Percentiles rank a stretch among this genome's conserved stretches.
Conservation (phyloP, 495 filamentous ascomycete genomes). For the Podospora comata region DNA sequence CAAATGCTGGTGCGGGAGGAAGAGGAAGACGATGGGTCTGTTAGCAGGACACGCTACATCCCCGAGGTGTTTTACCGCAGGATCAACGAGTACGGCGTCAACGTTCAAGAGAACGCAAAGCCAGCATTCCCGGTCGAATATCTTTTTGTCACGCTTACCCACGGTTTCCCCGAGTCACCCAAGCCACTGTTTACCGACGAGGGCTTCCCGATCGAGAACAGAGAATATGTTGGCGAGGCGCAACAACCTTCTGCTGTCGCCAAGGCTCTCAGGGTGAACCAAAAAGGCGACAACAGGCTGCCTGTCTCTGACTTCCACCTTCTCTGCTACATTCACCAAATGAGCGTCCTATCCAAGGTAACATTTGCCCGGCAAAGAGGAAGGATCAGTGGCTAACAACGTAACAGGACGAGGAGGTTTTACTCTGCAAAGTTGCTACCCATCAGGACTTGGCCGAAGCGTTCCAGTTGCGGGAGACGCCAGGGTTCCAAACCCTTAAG, state of each 20-base stretch:
- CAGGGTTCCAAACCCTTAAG: slow-evolving; percentile 89
- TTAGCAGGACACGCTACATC: slow-evolving; percentile 80
- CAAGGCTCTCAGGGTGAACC: slow-evolving; percentile 41
- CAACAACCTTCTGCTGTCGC: slow-evolving; percentile 58
- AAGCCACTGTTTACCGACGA: slow-evolving; percentile 67
- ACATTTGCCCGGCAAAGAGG: slow-evolving; percentile 4
- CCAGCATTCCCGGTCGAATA: slow-evolving; percentile 96
- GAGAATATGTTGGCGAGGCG: slow-evolving; percentile 75
- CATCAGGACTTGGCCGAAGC: slow-evolving; percentile 73
- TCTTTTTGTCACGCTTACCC: slow-evolving; percentile 89
- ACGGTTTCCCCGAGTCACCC: slow-evolving; percentile 84
- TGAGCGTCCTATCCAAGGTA: slow-evolving; percentile 80
- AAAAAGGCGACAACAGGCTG: slow-evolving; percentile 55
- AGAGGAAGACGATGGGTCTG: slow-evolving; percentile 71
- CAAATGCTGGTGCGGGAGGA: slow-evolving; percentile 95
- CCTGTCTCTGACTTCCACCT: slow-evolving; percentile 91
- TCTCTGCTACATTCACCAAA: slow-evolving; percentile 75
- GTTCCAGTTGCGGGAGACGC: slow-evolving; percentile 74
- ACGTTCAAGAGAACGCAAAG: slow-evolving; percentile 95
- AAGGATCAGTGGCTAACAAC: neutral
- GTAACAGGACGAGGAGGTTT: slow-evolving; percentile 77
- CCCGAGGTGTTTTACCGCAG: slow-evolving; percentile 95
- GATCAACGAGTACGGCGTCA: slow-evolving; percentile 94
- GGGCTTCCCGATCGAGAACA: slow-evolving; percentile 84
- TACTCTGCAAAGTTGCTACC: slow-evolving; percentile 79